A percentile compares a stretch with the other conserved stretches of the same genome.
phyloP scores from a whole-genome alignment of 441 rosid genomes.

The Pelargonium exstipulatum region DNA sequence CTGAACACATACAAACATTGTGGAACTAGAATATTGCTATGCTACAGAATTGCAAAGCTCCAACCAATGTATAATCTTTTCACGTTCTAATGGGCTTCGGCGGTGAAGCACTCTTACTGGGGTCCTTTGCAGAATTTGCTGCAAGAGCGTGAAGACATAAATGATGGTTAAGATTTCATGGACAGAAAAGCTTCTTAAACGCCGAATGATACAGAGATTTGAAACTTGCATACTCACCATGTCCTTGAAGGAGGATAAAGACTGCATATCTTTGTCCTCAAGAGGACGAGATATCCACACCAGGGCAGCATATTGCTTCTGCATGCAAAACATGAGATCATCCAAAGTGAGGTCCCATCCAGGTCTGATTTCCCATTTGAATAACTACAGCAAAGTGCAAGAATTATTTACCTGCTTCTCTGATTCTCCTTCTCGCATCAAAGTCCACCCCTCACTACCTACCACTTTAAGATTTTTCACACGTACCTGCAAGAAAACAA shows the following conservation, averaged over 20 bases:
- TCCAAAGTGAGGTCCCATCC: neutral
- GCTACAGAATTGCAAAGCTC: conserved; percentile 18
- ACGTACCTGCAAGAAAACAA: conserved; percentile 47
- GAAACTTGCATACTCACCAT: conserved; percentile 40
- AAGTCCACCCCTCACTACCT: conserved; percentile 62
- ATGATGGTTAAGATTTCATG: neutral
- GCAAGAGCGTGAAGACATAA: conserved; percentile 21
- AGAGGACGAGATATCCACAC: conserved; percentile 92
- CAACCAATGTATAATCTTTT: conserved; percentile 75
- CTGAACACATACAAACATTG: neutral
- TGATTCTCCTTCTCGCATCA: conserved; percentile 97
- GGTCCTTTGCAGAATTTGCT: conserved; percentile 80
- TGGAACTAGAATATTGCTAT: conserved; percentile 1
- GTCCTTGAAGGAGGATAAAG: conserved; percentile 54
- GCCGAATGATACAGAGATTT: neutral
- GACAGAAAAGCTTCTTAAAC: neutral
- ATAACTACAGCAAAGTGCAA: neutral
- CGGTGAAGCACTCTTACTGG: conserved; percentile 96
- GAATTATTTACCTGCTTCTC: conserved; percentile 66
- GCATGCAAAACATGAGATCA: conserved; percentile 24
- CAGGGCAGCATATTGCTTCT: conserved; percentile 92
- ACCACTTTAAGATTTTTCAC: conserved; percentile 62
- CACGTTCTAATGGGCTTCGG: conserved; percentile 86
- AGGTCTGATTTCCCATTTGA: conserved; percentile 6
- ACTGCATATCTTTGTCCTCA: conserved; percentile 53